Conservation (phyloP, 768 basidiomycete species). For the Hericium alpestre region DNA sequence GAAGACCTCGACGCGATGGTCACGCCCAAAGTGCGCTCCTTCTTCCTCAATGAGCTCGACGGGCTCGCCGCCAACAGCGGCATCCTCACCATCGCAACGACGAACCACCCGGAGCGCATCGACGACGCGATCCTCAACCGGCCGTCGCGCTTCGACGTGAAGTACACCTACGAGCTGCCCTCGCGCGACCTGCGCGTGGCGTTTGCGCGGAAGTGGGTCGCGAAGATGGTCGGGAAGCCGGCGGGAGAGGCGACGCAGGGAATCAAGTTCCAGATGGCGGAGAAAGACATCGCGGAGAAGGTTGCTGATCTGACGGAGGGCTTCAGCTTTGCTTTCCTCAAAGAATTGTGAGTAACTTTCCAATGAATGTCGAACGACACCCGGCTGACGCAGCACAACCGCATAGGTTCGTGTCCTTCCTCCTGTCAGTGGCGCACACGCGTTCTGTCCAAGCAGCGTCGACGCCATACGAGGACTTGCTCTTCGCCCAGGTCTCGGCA, state of each 20-base stretch:
- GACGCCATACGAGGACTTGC: not conserved
- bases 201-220: slow-evolving; percentile 16
- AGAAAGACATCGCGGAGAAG: slow-evolving; percentile 20
- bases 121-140: slow-evolving; percentile 31
- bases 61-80: slow-evolving; percentile 29
- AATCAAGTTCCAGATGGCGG: slow-evolving; percentile 20
- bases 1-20: slow-evolving; percentile 36
- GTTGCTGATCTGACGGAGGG: slow-evolving; percentile 28
- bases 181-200: slow-evolving; percentile 19
- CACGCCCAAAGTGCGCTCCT: slow-evolving; percentile 25
- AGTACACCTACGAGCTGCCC: slow-evolving; percentile 31
- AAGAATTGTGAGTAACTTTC: slow-evolving; percentile 23
- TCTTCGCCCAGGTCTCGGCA: not conserved
- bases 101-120: slow-evolving; percentile 31
- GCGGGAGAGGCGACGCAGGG: not conserved
- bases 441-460: not conserved
- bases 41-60: slow-evolving; percentile 32
- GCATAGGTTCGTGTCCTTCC: not conserved
- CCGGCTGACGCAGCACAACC: not conserved
- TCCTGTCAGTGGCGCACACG: not conserved
- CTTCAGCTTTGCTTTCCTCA: slow-evolving; percentile 36
- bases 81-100: slow-evolving; percentile 16
- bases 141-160: slow-evolving; percentile 33
- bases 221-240: not conserved
- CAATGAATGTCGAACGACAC: not conserved